A percentile compares a stretch with the other conserved stretches of the same genome.
Conservation (phyloP, 305 asterid genomes). For the Fraxinus paxiana region DNA sequence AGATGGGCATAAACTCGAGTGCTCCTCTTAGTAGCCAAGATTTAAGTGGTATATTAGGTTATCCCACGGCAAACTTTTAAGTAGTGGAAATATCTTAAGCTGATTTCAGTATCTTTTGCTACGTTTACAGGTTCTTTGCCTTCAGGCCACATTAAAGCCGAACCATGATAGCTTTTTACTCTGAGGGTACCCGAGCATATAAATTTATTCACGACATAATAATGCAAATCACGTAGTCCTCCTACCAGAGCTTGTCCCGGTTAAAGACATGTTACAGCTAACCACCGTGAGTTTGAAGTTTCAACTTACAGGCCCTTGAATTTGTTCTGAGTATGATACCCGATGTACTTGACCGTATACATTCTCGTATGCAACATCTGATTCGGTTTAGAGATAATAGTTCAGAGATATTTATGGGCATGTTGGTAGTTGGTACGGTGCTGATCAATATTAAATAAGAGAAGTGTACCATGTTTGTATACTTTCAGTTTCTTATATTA, state of each 20-base stretch:
- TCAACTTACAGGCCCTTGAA: neutral
- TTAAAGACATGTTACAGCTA: neutral
- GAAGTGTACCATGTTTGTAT: neutral
- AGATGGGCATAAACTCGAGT: constrained; percentile 64
- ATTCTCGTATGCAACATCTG: neutral
- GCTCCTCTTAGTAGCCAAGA: constrained; percentile 49
- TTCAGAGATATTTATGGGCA: neutral
- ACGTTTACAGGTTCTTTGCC: constrained; percentile 40
- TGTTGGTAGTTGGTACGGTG: neutral
- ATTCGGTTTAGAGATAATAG: neutral
- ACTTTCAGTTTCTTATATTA: neutral
- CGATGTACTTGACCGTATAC: neutral
- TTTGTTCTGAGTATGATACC: neutral
- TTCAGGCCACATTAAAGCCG: constrained; percentile 51
- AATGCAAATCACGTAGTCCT: constrained; percentile 4
- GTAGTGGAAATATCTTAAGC: constrained; percentile 9
- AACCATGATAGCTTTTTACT: constrained; percentile 36
- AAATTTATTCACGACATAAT: neutral
- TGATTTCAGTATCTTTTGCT: neutral
- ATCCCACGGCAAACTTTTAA: neutral
- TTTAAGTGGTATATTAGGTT: constrained; percentile 40
- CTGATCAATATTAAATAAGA: neutral
- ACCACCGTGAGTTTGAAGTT: neutral
- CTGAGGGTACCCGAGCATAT: constrained; percentile 9
- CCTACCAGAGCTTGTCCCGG: constrained; percentile 15